These are phyloP conservation scores for Aspergillus transmontanensis DNA, from an alignment of 2,329 filamentous ascomycete genomes.

Conservation along the genomic window DNA sequence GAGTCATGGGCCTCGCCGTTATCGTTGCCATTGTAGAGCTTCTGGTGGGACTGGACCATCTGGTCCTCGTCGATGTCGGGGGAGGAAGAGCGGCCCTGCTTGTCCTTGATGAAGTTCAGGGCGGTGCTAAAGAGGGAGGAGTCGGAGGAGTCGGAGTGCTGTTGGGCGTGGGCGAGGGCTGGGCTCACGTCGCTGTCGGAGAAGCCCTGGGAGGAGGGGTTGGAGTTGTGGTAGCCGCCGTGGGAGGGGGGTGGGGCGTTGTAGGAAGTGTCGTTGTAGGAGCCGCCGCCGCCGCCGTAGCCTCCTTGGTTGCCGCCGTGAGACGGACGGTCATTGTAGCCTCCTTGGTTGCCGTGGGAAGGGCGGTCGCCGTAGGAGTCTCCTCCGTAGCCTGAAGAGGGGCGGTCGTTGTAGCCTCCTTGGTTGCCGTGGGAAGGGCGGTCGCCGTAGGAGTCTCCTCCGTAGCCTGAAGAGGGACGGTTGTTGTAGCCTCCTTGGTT, in stretches of 20 bases:
- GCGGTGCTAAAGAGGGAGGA: slow-evolving; percentile 60
- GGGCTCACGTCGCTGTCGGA: slow-evolving; percentile 50
- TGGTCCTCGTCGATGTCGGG: slow-evolving; percentile 64
- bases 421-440: too few species aligned
- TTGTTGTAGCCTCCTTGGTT: not conserved
- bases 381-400: too few species aligned
- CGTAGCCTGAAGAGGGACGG: not conserved
- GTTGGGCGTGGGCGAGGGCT: slow-evolving; percentile 58
- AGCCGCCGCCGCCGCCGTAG: not conserved
- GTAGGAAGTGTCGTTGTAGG: slow-evolving; percentile 4
- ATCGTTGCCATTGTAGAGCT: slow-evolving; percentile 63
- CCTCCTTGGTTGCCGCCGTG: not conserved
- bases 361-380: not conserved
- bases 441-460: too few species aligned
- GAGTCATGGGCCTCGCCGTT: slow-evolving; percentile 48
- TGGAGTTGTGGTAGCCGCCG: not conserved
- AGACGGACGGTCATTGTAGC: not conserved
- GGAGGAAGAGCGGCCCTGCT: slow-evolving; percentile 49
- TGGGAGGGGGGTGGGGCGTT: not conserved
- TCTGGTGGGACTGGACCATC: slow-evolving; percentile 73
- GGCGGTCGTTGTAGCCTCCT: too few species aligned
- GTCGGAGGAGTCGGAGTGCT: slow-evolving; percentile 53
- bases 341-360: not conserved
- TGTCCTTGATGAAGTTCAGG: slow-evolving; percentile 53
- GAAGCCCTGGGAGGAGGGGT: slow-evolving; percentile 7